Evolutionary conservation across 2,329 filamentous ascomycete species (phyloP).

Genomic region (Coniella vitis): DNA sequence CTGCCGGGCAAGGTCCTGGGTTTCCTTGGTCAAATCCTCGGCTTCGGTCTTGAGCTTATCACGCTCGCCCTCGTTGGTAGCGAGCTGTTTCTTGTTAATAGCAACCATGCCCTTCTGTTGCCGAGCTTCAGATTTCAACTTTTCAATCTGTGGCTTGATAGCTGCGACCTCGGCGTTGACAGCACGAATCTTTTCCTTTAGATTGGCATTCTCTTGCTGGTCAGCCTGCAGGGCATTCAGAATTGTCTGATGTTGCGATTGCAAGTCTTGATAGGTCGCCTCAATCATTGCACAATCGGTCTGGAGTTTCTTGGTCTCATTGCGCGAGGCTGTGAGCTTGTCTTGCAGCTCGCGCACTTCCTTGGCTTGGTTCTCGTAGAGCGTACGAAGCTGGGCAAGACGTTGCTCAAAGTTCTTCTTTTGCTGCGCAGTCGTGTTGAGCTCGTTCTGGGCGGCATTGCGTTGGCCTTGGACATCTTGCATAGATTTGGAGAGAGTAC

Average conservation of each 20-base stretch:
- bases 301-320: constrained; percentile 78
- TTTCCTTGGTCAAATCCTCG: constrained; percentile 58
- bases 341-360: constrained; percentile 81
- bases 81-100: constrained; percentile 97
- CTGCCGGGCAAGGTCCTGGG: constrained; percentile 50
- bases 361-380: constrained; percentile 91
- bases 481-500: constrained; percentile 86
- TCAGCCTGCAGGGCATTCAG: constrained; percentile 71
- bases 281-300: constrained; percentile 79
- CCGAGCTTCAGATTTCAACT: constrained; percentile 81
- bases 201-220: constrained; percentile 74
- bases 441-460: constrained; percentile 68
- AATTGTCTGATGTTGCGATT: constrained; percentile 74
- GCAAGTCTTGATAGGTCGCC: constrained; percentile 71
- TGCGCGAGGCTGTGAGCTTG: constrained; percentile 66
- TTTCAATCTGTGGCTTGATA: constrained; percentile 86
- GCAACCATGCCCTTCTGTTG: constrained; percentile 95
- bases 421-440: constrained; percentile 74
- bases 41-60: constrained; percentile 82
- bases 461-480: constrained; percentile 85
- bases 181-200: constrained; percentile 82
- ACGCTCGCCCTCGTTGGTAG: constrained; percentile 79
- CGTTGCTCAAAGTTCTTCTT: constrained; percentile 91
- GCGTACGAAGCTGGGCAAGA: constrained; percentile 72
- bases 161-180: constrained; percentile 77